These are phyloP conservation scores for Sutorius australiensis DNA, from an alignment of 768 basidiomycete genomes.

Conservation along the genomic window DNA sequence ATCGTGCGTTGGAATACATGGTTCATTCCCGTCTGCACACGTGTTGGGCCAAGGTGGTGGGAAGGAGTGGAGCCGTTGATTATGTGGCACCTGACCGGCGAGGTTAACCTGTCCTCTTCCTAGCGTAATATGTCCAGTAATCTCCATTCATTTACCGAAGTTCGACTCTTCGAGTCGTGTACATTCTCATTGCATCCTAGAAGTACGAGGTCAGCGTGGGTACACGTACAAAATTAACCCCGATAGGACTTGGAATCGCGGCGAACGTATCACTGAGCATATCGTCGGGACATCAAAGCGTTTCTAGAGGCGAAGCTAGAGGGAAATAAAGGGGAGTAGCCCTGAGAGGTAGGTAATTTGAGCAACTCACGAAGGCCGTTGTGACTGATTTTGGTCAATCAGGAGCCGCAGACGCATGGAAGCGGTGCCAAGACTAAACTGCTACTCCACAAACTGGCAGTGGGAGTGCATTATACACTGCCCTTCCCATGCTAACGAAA, in stretches of 20 bases:
- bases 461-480: neutral
- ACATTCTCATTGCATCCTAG: neutral
- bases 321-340: neutral
- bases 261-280: neutral
- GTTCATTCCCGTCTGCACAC: constrained; percentile 11
- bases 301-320: neutral
- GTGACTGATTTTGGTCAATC: constrained; percentile 3
- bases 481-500: neutral
- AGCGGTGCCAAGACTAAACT: neutral
- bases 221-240: constrained; percentile 11
- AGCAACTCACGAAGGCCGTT: neutral
- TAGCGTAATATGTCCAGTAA: neutral
- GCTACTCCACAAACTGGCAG: neutral
- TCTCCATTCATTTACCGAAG: neutral
- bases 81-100: neutral
- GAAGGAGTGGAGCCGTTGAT: neutral
- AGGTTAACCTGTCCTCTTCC: constrained; percentile 2
- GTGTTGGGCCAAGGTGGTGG: neutral
- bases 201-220: neutral
- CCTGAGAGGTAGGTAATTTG: neutral
- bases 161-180: neutral
- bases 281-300: neutral
- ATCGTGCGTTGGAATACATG: neutral
- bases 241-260: neutral
- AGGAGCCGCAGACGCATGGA: neutral